Evolutionary conservation across 441 rosid genomes (phyloP), one percentile per base, ranked within the genome.

Genomic region (Eutrema salsugineum): DNA sequence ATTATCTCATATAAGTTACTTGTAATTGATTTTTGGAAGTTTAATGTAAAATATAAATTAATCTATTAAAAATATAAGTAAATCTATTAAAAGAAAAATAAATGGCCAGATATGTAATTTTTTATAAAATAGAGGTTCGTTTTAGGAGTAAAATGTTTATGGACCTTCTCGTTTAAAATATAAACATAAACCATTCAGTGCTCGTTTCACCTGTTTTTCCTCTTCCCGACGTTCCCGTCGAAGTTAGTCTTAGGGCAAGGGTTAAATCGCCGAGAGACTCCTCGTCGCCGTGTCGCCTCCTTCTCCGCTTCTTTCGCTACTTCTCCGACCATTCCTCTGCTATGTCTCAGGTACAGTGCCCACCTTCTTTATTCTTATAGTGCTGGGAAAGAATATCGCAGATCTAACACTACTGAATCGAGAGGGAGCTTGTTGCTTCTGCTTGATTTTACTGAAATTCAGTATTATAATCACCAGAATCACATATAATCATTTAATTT

Each of bases 271-370:
- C 62, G 72, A 66, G 67, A 32, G 20, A 58, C 67, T 22, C 58
- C 19, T 57, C 17, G 46, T 68, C 17, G 54, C 48, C 60, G 68
- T 15, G 53, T 42, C 57, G 35, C 57, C 39, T 16, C 48, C 40
- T 51, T 67, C 63, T 60, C 62, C 62, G 39, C 16, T 51, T 46
- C 10, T 22, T 42, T 55, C 48, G 49, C 35, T 46, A 35, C 48
- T 14, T 66, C 32, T 1, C 63, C 8, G 22, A 32, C 38, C 15
- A 42, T 35, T 51, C 27, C 63, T 8, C 50, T 22, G 39, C 43
- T 68, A 75, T 75, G 78, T 68, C 78, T 51, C 78, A 75, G 78
- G 78, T 75, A 65, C 62, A 32, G 12, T 58, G 40, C 17, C 46
- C 54, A 39, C 15, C 20, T 16, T 70, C 40, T 70, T 50, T 19